phyloP scores from a whole-genome alignment of 75 land plant genomes.

The Gnetum montanum region DNA sequence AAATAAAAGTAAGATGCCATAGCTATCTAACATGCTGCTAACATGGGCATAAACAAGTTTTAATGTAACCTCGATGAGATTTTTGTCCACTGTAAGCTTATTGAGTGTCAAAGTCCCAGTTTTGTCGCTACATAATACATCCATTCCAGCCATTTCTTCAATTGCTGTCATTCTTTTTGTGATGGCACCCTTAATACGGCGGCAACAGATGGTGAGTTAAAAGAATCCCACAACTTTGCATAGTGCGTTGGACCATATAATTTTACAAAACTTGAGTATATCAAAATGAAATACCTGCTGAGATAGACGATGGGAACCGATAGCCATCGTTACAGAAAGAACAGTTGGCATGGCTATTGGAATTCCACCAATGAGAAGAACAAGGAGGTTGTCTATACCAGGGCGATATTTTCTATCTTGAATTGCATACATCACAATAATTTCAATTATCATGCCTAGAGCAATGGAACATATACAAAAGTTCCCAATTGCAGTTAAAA shows the following conservation, averaged over 20 bases:
- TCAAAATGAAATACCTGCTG: too few species aligned
- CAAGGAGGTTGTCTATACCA: slow-evolving; percentile 85
- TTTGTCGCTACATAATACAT: slow-evolving; percentile 92
- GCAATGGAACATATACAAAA: slow-evolving; percentile 91
- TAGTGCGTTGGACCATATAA: too few species aligned
- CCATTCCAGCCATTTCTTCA: slow-evolving; percentile 99
- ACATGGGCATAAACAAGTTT: background rate
- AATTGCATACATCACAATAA: slow-evolving; percentile 80
- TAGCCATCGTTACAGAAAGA: slow-evolving; percentile 90
- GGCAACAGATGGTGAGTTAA: too few species aligned
- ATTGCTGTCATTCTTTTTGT: slow-evolving; percentile 98
- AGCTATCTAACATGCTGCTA: background rate
- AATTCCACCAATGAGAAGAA: slow-evolving; percentile 92
- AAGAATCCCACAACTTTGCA: too few species aligned
- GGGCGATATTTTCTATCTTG: slow-evolving; percentile 70
- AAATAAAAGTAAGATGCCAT: background rate
- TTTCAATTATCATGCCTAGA: slow-evolving; percentile 76
- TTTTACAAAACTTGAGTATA: too few species aligned
- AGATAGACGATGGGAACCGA: slow-evolving; percentile 82
- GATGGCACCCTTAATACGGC: slow-evolving; percentile 92
- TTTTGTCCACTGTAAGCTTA: slow-evolving; percentile 87
- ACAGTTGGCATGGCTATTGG: slow-evolving; percentile 98
- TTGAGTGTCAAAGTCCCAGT: slow-evolving; percentile 91
- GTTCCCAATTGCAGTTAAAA: slow-evolving; percentile 87
- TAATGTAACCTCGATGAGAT: slow-evolving; percentile 60